Evolutionary conservation across 192 early-diverging fungal genomes (phyloP), one percentile per base, ranked within the genome.

Genomic region (Radiomyces spectabilis): DNA sequence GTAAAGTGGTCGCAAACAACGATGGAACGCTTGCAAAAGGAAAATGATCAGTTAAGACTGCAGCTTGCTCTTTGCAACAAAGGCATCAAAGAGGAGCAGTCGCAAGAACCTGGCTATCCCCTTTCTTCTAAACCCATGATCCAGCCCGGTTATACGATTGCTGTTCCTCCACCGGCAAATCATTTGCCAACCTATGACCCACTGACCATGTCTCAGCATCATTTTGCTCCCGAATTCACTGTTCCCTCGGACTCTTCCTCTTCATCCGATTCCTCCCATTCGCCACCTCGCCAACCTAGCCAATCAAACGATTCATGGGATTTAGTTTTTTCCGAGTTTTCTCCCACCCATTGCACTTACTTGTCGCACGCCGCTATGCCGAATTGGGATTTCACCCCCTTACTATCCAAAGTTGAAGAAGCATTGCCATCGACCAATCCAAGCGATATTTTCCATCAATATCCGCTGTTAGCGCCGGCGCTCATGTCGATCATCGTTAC

Each of bases 401-500:
- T 27, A 22, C 15, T 48, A 27, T 25, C 46, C 15, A 31, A 31
- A 21, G n/a, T n/a, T n/a, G n/a, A n/a, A n/a, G n/a, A n/a, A n/a
- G n/a, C n/a, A n/a, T n/a, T n/a, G n/a, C n/a, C n/a, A n/a, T n/a
- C n/a, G n/a, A n/a, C n/a, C n/a, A n/a, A n/a, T n/a, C n/a, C n/a
- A n/a, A n/a, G n/a, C 29, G 26, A 32, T 25, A 26, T 59, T 0
- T 58, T 65, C 33, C 39, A 49, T 0, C 51, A 41, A 19, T 65
- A 59, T n/a, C 63, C 63, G 19, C 31, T 65, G 2, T 39, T 65
- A 26, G 57, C 43, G 13, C 63, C 57, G 24, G 55, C 63, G 3
- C 50, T 65, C 21, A 58, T 65, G 56, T 65, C 63, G n/a, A 59
- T 65, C 27, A 51, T 65, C 3, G 29, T 65, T 33, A 33, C 29